Conservation (phyloP, 768 basidiomycete species). For the Suillus luteus region DNA sequence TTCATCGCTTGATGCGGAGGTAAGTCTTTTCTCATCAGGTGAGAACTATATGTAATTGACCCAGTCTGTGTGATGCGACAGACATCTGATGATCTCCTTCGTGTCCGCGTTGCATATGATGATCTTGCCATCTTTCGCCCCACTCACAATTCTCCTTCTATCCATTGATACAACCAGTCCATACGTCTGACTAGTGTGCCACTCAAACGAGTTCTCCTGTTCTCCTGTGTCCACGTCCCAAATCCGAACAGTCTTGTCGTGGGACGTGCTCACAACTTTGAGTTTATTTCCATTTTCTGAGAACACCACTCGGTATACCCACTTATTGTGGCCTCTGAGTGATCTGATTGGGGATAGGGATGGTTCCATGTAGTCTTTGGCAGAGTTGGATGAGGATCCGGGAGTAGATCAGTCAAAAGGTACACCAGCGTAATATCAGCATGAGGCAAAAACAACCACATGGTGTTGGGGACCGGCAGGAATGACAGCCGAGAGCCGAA, state of each 20-base stretch:
- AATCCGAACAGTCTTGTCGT: not conserved
- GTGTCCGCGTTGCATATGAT: too few relatives aligned
- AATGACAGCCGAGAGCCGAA: not conserved
- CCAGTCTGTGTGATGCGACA: too few relatives aligned
- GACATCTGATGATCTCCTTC: too few relatives aligned
- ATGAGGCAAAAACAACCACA: not conserved
- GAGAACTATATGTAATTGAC: too few relatives aligned
- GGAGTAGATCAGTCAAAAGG: not conserved
- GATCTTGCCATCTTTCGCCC: not conserved
- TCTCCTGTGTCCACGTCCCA: not conserved
- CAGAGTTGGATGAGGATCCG: not conserved
- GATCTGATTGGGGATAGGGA: not conserved
- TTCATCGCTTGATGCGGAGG: too few relatives aligned
- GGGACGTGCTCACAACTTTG: not conserved
- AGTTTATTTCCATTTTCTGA: not conserved
- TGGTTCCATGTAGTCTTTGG: not conserved
- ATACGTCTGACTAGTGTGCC: fast-evolving
- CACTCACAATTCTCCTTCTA: not conserved
- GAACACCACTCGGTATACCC: not conserved
- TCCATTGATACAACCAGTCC: not conserved
- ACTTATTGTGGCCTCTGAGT: not conserved
- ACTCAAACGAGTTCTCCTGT: not conserved
- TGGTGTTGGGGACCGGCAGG: not conserved
- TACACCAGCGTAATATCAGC: too few relatives aligned
- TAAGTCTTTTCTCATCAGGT: too few relatives aligned